Percentiles rank a stretch among this genome's conserved stretches.
Evolutionary conservation across 116 monocot species (phyloP).

Genomic region (Cymodocea nodosa): DNA sequence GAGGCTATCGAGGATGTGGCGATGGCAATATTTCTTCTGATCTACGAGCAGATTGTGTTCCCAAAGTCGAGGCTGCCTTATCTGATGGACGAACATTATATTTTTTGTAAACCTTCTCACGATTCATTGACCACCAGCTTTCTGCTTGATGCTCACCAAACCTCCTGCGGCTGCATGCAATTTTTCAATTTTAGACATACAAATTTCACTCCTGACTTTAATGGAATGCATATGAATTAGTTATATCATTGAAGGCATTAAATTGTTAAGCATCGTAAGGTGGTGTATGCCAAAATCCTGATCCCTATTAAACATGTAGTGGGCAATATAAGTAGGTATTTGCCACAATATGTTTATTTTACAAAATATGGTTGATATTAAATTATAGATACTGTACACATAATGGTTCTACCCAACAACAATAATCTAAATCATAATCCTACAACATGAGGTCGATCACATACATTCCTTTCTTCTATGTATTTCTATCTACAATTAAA

Average conservation of each 20-base stretch:
- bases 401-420: no score
- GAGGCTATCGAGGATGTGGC: conserved; percentile 3
- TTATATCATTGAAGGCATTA: not conserved
- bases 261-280: no score
- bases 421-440: no score
- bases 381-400: no score
- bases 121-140: conserved; percentile 78
- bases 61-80: conserved; percentile 25
- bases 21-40: conserved; percentile 10
- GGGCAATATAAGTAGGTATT: no score
- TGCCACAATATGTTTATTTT: no score
- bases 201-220: not conserved
- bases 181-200: conserved; percentile 1
- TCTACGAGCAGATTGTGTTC: conserved; percentile 9
- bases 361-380: no score
- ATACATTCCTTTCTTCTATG: no score
- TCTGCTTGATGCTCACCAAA: conserved; percentile 82
- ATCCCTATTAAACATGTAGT: no score
- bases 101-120: conserved; percentile 51
- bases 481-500: no score
- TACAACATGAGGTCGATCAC: no score
- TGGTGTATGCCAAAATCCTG: no score
- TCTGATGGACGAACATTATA: conserved; percentile 55
- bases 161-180: conserved; percentile 51
- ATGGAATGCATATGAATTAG: not conserved